These are phyloP conservation scores for Globisporangium uncinulatum DNA, from an alignment of 352 stramenopile species.

Conservation along the genomic window DNA sequence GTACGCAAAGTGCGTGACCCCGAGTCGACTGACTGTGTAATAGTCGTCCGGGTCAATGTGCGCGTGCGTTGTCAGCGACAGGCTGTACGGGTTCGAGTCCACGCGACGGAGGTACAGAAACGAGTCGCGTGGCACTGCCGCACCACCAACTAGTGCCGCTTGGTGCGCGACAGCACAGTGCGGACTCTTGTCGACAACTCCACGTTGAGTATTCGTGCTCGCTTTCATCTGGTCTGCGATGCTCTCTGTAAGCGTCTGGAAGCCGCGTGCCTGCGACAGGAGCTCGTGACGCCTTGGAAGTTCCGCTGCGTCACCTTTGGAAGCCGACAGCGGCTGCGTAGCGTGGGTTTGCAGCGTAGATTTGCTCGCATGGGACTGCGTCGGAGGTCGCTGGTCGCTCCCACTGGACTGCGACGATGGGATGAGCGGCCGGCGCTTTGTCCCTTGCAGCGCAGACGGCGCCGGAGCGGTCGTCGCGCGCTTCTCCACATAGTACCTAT, in stretches of 20 bases:
- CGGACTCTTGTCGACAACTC: not conserved
- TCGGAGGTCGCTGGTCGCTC: not conserved
- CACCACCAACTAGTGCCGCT: not conserved
- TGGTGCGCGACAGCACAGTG: not conserved
- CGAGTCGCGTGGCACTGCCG: constrained; percentile 37
- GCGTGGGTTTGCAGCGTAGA: too few species aligned
- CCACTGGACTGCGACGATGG: not conserved
- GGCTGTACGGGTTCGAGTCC: constrained; percentile 74
- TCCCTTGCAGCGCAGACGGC: constrained; percentile 7
- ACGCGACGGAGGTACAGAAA: constrained; percentile 73
- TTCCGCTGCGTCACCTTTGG: constrained; percentile 1
- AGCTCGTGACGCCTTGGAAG: constrained; percentile 32
- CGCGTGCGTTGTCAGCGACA: constrained; percentile 57
- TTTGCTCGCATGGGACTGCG: too few species aligned
- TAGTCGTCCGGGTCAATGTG: constrained; percentile 76
- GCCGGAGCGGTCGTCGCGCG: constrained; percentile 31
- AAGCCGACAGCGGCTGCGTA: not conserved
- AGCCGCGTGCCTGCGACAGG: constrained; percentile 32
- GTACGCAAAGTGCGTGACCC: constrained; percentile 85
- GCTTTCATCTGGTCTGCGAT: constrained; percentile 35
- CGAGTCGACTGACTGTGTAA: constrained; percentile 86
- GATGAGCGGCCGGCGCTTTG: constrained; percentile 4
- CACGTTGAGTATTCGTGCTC: not conserved
- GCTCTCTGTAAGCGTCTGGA: constrained; percentile 59
- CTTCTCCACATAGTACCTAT: constrained; percentile 57